These are phyloP conservation scores for Teunomyces gatunensis DNA, from an alignment of 805 yeast genomes.

Conservation along the genomic window DNA sequence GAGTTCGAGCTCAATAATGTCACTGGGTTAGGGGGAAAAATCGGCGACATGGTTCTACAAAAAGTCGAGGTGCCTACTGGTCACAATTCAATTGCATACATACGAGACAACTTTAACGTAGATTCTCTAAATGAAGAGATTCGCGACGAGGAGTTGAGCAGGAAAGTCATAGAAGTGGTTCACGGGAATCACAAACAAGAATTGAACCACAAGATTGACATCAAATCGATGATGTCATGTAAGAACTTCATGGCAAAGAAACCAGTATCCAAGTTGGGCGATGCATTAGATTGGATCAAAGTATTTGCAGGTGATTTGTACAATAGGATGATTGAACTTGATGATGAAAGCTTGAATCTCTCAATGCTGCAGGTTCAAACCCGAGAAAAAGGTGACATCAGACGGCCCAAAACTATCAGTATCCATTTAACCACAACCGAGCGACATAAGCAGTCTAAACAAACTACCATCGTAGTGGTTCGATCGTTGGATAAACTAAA, in stretches of 20 bases:
- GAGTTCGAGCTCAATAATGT: constrained; percentile 68
- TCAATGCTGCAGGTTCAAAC: constrained; percentile 21
- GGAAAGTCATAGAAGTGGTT: constrained; percentile 56
- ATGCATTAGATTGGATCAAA: constrained; percentile 72
- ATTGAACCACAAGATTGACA: constrained; percentile 54
- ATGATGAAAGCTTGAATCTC: constrained; percentile 54
- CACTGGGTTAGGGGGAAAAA: constrained; percentile 90
- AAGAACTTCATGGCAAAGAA: constrained; percentile 69
- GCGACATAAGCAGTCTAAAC: constrained; percentile 35
- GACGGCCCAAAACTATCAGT: constrained; percentile 57
- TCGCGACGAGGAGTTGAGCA: constrained; percentile 47
- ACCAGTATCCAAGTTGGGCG: constrained; percentile 49
- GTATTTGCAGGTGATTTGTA: constrained; percentile 80
- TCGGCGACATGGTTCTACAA: constrained; percentile 60
- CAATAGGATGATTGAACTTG: constrained; percentile 68
- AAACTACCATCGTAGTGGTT: constrained; percentile 36
- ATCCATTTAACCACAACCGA: constrained; percentile 31
- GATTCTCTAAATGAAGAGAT: constrained; percentile 20
- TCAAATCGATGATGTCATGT: constrained; percentile 85
- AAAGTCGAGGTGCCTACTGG: constrained; percentile 51
- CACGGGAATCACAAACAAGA: constrained; percentile 61
- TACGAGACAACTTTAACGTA: constrained; percentile 48
- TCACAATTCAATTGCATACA: constrained; percentile 42
- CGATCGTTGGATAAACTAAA: constrained; percentile 33
- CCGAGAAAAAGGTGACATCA: constrained; percentile 23